Evolutionary conservation across 805 yeast species (phyloP).

Genomic region (Pichia thaimueangensis): DNA sequence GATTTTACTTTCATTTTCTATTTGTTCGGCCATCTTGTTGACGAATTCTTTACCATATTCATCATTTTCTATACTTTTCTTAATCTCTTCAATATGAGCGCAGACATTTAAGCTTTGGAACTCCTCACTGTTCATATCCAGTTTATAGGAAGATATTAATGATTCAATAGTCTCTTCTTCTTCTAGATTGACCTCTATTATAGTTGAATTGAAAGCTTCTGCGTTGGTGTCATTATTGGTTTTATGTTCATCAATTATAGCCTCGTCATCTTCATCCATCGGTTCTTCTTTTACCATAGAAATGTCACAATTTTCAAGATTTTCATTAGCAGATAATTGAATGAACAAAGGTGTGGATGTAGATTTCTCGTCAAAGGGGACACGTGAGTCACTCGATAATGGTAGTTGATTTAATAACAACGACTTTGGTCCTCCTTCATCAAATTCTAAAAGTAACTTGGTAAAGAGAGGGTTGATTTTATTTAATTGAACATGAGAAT

Average conservation of each 20-base stretch:
- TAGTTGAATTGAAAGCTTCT: not conserved
- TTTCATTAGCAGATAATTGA: not conserved
- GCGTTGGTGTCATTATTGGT: not conserved
- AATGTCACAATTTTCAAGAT: not conserved
- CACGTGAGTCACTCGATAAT: conserved; percentile 46
- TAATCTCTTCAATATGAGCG: conserved; percentile 8
- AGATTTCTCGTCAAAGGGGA: conserved; percentile 58
- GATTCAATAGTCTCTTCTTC: not conserved
- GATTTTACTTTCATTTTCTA: not conserved
- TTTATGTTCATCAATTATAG: not conserved
- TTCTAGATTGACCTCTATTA: not conserved
- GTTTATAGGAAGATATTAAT: not conserved
- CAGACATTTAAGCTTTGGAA: conserved; percentile 4
- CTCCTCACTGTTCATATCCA: not conserved
- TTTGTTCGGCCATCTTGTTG: conserved; percentile 4
- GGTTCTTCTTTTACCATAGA: not conserved
- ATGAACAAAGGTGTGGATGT: not conserved
- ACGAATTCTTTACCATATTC: conserved; percentile 8
- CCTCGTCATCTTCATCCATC: not conserved
- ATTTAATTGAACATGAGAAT: conserved; percentile 3
- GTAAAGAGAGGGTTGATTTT: conserved; percentile 67
- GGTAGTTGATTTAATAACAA: conserved; percentile 54
- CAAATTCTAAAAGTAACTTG: conserved; percentile 69
- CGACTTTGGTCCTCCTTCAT: conserved; percentile 78
- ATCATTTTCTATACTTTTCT: conserved; percentile 4